Evolutionary conservation across 164 flowering plant species (phyloP).

Genomic region (Stephania yunnanensis): DNA sequence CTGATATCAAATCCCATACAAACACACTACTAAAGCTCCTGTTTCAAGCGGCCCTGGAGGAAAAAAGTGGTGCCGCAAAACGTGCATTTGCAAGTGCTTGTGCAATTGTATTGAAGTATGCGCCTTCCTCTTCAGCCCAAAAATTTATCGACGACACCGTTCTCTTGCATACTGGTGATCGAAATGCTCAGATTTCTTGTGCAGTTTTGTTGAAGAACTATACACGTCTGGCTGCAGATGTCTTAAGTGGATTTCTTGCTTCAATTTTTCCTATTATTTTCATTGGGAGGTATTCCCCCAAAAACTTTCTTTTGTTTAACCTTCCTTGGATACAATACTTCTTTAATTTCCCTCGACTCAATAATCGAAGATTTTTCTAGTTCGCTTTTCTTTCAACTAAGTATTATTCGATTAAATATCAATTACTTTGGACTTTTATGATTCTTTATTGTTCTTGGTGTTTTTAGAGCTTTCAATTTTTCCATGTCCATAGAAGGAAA

Average conservation of each 20-base stretch:
- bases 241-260: slow-evolving; percentile 8
- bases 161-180: slow-evolving; percentile 75
- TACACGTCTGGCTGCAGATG: slow-evolving; percentile 9
- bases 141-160: slow-evolving; percentile 77
- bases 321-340: too few species aligned
- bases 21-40: slow-evolving; percentile 55
- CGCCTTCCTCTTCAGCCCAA: slow-evolving; percentile 60
- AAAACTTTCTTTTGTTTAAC: background rate
- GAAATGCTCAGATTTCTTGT: slow-evolving; percentile 76
- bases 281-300: slow-evolving; percentile 1
- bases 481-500: too few species aligned
- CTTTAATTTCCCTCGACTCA: too few species aligned
- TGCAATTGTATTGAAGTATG: slow-evolving; percentile 62
- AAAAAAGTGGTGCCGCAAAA: slow-evolving; percentile 70
- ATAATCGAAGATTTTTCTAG: too few species aligned
- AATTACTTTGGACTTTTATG: too few species aligned
- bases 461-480: too few species aligned
- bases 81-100: slow-evolving; percentile 95
- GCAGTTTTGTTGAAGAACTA: slow-evolving; percentile 30
- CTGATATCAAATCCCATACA: slow-evolving; percentile 71
- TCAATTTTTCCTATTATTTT: slow-evolving; percentile 9
- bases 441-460: too few species aligned
- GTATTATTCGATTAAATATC: too few species aligned
- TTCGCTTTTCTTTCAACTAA: too few species aligned
- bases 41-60: slow-evolving; percentile 77